phyloP scores from a whole-genome alignment of 306 rosid genomes.

The Inga oerstediana region DNA sequence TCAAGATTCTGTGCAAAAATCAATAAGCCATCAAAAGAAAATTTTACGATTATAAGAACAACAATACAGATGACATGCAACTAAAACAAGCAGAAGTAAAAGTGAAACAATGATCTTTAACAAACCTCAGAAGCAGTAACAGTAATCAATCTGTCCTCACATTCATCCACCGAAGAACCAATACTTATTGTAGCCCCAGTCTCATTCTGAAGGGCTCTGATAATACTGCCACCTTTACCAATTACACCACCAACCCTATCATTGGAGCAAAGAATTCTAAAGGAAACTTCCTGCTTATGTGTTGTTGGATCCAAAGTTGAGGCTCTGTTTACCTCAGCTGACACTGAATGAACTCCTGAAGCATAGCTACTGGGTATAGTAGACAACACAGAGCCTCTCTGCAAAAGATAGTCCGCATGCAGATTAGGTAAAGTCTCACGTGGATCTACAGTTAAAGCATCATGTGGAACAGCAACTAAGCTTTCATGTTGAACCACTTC shows the following conservation, averaged over 20 bases:
- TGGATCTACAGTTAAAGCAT: constrained; percentile 34
- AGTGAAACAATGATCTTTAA: constrained; percentile 19
- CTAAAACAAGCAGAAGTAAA: constrained; percentile 23
- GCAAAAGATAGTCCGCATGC: constrained; percentile 55
- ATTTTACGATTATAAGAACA: neutral
- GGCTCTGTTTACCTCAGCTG: constrained; percentile 62
- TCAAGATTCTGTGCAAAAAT: constrained; percentile 64
- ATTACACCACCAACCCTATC: constrained; percentile 90
- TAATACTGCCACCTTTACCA: constrained; percentile 88
- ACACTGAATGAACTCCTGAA: constrained; percentile 58
- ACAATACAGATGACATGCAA: constrained; percentile 16
- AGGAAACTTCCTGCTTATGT: constrained; percentile 69
- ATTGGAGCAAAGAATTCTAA: constrained; percentile 77
- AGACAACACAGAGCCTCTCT: constrained; percentile 52
- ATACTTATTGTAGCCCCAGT: constrained; percentile 83
- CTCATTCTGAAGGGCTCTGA: constrained; percentile 86
- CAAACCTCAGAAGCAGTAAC: constrained; percentile 88
- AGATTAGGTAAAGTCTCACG: constrained; percentile 42
- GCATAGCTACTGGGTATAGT: constrained; percentile 57
- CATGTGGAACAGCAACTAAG: constrained; percentile 33
- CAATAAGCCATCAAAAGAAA: constrained; percentile 21
- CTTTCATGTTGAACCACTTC: constrained; percentile 56
- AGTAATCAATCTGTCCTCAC: constrained; percentile 80
- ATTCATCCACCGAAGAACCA: constrained; percentile 65
- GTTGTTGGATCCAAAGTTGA: constrained; percentile 52